phyloP scores from a whole-genome alignment of 2,329 filamentous ascomycete genomes.

The Calonectria montana region DNA sequence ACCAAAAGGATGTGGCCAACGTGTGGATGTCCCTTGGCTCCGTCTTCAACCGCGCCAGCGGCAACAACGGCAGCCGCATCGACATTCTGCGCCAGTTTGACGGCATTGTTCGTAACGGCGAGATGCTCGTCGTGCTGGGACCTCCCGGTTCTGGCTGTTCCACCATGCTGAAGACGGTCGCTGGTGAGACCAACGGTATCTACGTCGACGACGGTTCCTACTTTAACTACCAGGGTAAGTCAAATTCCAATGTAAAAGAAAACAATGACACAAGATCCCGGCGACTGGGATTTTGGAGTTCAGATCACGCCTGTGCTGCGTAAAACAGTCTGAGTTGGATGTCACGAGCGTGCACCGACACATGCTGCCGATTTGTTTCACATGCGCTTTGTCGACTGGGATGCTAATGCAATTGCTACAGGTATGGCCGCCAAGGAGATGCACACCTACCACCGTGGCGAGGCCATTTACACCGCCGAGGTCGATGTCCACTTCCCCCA shows the following conservation, averaged over 20 bases:
- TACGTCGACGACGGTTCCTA: slow-evolving; percentile 76
- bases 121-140: slow-evolving; percentile 81
- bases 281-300: slow-evolving; percentile 16
- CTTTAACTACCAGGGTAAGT: slow-evolving; percentile 82
- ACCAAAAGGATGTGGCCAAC: slow-evolving; percentile 75
- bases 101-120: slow-evolving; percentile 75
- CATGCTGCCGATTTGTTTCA: neutral
- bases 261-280: neutral
- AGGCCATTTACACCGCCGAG: slow-evolving; percentile 89
- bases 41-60: slow-evolving; percentile 60
- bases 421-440: slow-evolving; percentile 78
- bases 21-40: slow-evolving; percentile 64
- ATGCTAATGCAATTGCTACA: slow-evolving; percentile 37
- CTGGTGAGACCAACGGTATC: slow-evolving; percentile 86
- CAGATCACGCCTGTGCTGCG: neutral
- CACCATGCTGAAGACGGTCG: slow-evolving; percentile 86
- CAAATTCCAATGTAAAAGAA: neutral
- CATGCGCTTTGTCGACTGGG: slow-evolving; percentile 8
- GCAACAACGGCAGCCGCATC: slow-evolving; percentile 66
- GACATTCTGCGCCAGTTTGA: slow-evolving; percentile 77
- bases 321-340: neutral
- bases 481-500: slow-evolving; percentile 85
- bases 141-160: slow-evolving; percentile 82
- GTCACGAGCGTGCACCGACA: neutral
- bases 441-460: slow-evolving; percentile 81